Conservation (phyloP, 75 land plant species). For the Cryptomeria japonica region DNA sequence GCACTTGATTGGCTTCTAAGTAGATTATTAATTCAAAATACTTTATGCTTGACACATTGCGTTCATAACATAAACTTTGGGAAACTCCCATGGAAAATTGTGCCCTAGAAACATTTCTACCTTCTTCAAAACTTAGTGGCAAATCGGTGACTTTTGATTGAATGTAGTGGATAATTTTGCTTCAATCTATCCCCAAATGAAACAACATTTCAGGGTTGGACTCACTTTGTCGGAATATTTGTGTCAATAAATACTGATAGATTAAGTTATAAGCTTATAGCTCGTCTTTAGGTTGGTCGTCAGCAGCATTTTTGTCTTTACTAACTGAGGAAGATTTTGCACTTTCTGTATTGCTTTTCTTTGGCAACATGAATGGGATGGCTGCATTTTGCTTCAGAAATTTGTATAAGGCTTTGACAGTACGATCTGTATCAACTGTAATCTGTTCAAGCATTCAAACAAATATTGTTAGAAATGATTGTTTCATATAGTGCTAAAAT, state of each 20-base stretch:
- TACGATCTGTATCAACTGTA: slow-evolving; percentile 72
- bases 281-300: slow-evolving; percentile 8
- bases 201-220: background rate
- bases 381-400: slow-evolving; percentile 87
- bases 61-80: background rate
- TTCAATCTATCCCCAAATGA: background rate
- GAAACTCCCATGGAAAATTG: background rate
- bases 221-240: background rate
- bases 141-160: background rate
- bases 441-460: slow-evolving; percentile 40
- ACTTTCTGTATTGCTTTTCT: slow-evolving; percentile 16
- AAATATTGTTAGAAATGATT: background rate
- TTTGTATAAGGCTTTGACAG: slow-evolving; percentile 83
- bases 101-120: background rate
- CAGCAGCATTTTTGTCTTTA: background rate
- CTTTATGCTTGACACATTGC: background rate
- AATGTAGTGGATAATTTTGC: background rate
- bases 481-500: background rate
- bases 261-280: background rate
- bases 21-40: background rate
- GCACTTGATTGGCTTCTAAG: background rate
- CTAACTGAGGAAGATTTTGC: background rate
- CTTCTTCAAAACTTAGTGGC: background rate
- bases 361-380: slow-evolving; percentile 88
- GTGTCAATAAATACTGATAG: background rate